Percentiles rank a stretch among this genome's conserved stretches.
These are phyloP conservation scores for Penicillium malachiteum DNA, from an alignment of 495 filamentous ascomycete genomes.

Conservation along the genomic window DNA sequence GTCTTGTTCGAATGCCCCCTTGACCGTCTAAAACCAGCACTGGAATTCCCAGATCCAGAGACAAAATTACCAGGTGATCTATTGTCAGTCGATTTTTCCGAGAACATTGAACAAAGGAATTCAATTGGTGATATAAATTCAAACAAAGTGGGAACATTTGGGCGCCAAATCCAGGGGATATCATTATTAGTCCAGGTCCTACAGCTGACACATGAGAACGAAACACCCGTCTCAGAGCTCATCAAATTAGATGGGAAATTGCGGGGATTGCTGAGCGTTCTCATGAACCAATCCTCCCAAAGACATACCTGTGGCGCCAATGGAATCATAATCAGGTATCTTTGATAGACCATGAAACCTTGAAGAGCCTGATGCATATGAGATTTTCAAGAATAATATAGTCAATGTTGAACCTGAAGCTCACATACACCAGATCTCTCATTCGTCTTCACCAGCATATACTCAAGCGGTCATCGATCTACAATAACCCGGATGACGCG, in stretches of 20 bases:
- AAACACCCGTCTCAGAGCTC: background rate
- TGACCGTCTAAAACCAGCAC: background rate
- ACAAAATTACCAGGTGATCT: conserved; percentile 1
- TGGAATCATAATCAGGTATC: conserved; percentile 7
- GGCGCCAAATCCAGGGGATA: conserved; percentile 4
- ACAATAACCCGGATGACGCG: background rate
- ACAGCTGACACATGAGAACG: background rate
- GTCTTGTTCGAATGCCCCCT: conserved; percentile 1
- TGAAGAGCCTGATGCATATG: too few relatives aligned
- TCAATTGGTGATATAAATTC: background rate
- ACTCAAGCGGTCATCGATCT: background rate
- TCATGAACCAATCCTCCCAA: background rate
- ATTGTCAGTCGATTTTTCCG: background rate
- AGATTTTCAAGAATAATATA: too few relatives aligned
- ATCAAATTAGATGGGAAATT: conserved; percentile 5
- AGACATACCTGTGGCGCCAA: conserved; percentile 1
- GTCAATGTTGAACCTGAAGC: too few relatives aligned
- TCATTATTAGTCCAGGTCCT: conserved; percentile 1
- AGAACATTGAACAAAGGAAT: too few relatives aligned
- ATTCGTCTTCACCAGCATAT: conserved; percentile 4
- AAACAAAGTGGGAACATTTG: background rate
- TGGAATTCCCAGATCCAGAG: background rate
- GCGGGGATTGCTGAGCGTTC: background rate
- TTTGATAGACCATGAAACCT: background rate
- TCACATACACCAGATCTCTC: background rate